Conservation (phyloP, 805 yeast genomes). For the Schizosaccharomyces osmophilus region DNA sequence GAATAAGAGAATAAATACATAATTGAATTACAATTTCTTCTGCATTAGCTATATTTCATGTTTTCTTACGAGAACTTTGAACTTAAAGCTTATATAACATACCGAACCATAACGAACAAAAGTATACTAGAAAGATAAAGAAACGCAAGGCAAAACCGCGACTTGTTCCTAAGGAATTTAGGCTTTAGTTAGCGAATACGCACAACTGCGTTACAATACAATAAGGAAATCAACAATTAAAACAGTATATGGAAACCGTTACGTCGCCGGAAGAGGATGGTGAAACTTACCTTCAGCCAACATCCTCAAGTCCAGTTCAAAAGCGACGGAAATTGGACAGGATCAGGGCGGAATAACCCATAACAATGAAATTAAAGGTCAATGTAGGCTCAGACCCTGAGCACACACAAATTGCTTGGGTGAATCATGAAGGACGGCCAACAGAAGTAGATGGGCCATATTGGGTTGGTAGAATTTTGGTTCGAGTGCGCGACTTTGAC, state of each 20-base stretch:
- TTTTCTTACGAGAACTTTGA: too few relatives aligned
- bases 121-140: too few relatives aligned
- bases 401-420: constrained; percentile 1
- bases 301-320: neutral
- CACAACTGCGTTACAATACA: neutral
- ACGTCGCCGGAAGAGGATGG: neutral
- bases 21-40: too few relatives aligned
- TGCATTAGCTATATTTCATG: too few relatives aligned
- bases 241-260: neutral
- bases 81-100: too few relatives aligned
- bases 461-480: constrained; percentile 2
- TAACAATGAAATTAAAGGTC: neutral
- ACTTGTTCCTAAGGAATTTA: too few relatives aligned
- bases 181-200: too few relatives aligned
- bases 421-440: constrained; percentile 2
- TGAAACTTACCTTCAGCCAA: neutral
- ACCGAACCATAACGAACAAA: too few relatives aligned
- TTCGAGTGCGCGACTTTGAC: constrained; percentile 1
- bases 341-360: neutral
- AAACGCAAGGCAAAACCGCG: too few relatives aligned
- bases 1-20: too few relatives aligned
- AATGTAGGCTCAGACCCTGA: neutral
- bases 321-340: neutral
- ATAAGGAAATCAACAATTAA: neutral
- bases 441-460: constrained; percentile 2